phyloP scores from a whole-genome alignment of 2,329 filamentous ascomycete genomes.

The Fusarium odoratissimum region DNA sequence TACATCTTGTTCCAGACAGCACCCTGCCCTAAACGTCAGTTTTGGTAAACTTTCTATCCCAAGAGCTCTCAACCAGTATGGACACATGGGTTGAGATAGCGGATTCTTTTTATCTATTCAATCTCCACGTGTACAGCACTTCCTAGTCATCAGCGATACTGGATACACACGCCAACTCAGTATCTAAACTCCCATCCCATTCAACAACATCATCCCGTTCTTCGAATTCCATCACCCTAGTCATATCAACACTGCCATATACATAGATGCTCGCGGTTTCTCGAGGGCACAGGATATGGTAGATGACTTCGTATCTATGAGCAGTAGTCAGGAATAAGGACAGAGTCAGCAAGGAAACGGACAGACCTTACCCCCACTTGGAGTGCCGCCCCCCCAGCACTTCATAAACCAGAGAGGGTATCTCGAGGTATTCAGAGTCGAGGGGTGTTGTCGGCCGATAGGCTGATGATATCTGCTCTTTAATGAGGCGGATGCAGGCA shows the following conservation, averaged over 20 bases:
- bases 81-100: not conserved
- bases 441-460: constrained; percentile 22
- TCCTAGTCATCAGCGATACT: not conserved
- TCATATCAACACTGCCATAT: constrained; percentile 14
- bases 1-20: constrained; percentile 32
- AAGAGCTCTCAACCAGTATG: not conserved
- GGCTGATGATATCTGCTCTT: not conserved
- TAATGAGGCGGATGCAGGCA: constrained; percentile 9
- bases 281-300: constrained; percentile 3
- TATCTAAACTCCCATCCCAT: not conserved
- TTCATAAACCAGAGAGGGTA: constrained; percentile 21
- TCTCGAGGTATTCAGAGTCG: constrained; percentile 17
- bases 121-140: not conserved
- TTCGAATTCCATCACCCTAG: constrained; percentile 16
- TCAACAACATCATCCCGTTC: constrained; percentile 9
- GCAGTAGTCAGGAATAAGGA: constrained; percentile 1
- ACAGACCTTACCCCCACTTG: constrained; percentile 21
- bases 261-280: not conserved
- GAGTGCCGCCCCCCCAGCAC: constrained; percentile 17
- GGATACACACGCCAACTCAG: not conserved
- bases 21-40: not conserved
- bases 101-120: not conserved
- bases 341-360: not conserved
- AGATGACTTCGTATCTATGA: constrained; percentile 16
- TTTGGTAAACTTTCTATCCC: not conserved